Evolutionary conservation across 345 rosid species (phyloP).

Genomic region (Carallia pectinifolia): DNA sequence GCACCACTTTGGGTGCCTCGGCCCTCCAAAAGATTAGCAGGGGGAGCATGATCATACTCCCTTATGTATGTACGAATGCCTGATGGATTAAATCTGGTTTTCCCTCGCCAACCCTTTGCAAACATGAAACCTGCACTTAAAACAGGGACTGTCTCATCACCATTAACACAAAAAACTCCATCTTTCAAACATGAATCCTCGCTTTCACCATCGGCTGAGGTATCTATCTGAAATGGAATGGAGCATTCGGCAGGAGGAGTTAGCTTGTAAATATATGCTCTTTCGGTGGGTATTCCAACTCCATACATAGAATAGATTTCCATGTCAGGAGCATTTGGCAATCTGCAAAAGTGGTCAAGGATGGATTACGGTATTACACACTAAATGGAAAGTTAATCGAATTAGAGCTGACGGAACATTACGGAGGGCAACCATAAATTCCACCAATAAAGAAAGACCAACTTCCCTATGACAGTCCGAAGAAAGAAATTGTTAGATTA

Average conservation of each 20-base stretch:
- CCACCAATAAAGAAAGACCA: no score
- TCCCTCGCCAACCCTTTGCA: conserved; percentile 92
- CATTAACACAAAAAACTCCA: conserved; percentile 73
- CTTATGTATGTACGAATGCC: conserved; percentile 66
- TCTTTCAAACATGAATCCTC: conserved; percentile 65
- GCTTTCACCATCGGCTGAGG: conserved; percentile 54
- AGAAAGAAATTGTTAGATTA: neutral
- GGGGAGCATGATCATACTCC: conserved; percentile 83
- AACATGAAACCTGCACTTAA: conserved; percentile 87
- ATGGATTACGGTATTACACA: no score
- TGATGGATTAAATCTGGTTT: conserved; percentile 83
- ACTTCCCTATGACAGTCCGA: neutral
- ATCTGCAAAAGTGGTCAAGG: conserved; percentile 41
- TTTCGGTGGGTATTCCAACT: conserved; percentile 86
- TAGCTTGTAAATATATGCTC: conserved; percentile 75
- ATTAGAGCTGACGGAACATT: no score
- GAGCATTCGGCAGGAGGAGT: conserved; percentile 60
- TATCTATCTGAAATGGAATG: conserved; percentile 81
- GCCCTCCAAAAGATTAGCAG: conserved; percentile 79
- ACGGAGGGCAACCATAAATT: no score
- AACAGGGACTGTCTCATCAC: conserved; percentile 89
- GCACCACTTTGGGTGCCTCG: conserved; percentile 85
- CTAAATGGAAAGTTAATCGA: no score
- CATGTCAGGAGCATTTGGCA: conserved; percentile 89
- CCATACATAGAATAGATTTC: conserved; percentile 86